Evolutionary conservation across 257 asterid species (phyloP).

Genomic region (Scutellaria minor): DNA sequence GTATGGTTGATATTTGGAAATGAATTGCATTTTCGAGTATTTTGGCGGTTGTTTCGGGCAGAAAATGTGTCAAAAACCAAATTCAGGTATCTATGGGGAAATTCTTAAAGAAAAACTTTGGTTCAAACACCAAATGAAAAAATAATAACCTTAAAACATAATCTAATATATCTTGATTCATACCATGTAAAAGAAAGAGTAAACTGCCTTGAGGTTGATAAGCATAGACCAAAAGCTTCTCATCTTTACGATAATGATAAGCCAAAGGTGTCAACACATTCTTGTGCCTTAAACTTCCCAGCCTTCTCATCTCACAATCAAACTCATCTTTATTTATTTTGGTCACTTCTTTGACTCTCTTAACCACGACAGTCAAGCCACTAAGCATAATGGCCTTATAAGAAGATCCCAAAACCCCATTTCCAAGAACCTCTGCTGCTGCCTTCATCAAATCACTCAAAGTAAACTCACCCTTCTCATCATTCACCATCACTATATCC

Average conservation of each 20-base stretch:
- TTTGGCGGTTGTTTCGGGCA: too few relatives aligned
- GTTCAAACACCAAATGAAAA: too few relatives aligned
- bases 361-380: constrained; percentile 72
- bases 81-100: too few relatives aligned
- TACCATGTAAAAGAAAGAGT: constrained; percentile 66
- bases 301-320: constrained; percentile 59
- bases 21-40: too few relatives aligned
- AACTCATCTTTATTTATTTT: constrained; percentile 61
- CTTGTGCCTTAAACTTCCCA: constrained; percentile 63
- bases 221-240: constrained; percentile 72
- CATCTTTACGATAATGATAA: constrained; percentile 72
- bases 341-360: constrained; percentile 67
- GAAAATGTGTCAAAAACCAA: too few relatives aligned
- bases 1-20: too few relatives aligned
- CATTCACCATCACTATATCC: constrained; percentile 62
- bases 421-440: constrained; percentile 75
- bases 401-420: constrained; percentile 61
- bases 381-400: constrained; percentile 70
- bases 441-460: constrained; percentile 82
- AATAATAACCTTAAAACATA: too few relatives aligned
- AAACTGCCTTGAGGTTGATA: constrained; percentile 71
- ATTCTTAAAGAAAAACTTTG: too few relatives aligned
- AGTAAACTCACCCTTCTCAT: constrained; percentile 67
- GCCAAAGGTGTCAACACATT: constrained; percentile 75
- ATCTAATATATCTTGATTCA: not conserved